These are phyloP conservation scores for Sicyos edulis DNA, from an alignment of 306 rosid species.

Conservation along the genomic window DNA sequence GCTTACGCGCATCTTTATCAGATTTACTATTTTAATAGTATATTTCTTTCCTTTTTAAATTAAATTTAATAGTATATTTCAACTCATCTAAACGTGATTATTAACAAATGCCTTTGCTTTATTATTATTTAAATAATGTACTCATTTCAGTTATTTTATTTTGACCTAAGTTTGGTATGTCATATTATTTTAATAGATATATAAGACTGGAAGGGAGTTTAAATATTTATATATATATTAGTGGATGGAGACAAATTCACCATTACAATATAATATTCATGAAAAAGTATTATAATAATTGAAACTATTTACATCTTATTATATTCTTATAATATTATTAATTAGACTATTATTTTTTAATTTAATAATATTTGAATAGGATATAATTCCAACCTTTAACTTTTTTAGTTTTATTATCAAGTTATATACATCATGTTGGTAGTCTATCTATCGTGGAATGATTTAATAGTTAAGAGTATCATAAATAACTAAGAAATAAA, in stretches of 20 bases:
- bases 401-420: too few species aligned
- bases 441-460: too few species aligned
- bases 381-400: too few species aligned
- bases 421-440: too few species aligned
- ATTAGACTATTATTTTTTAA: neutral
- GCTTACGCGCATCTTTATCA: neutral
- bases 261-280: conserved; percentile 28
- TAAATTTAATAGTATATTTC: conserved; percentile 30
- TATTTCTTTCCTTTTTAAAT: neutral
- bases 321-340: neutral
- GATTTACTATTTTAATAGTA: too few species aligned
- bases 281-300: neutral
- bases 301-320: neutral
- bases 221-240: conserved; percentile 26
- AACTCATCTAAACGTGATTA: conserved; percentile 47
- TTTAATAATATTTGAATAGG: too few species aligned
- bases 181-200: conserved; percentile 26
- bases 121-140: conserved; percentile 21
- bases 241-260: conserved; percentile 39
- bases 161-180: conserved; percentile 40
- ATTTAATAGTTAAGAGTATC: too few species aligned
- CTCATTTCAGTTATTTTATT: conserved; percentile 29
- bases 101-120: conserved; percentile 14
- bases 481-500: too few species aligned
- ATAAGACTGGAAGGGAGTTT: conserved; percentile 25